A percentile compares a stretch with the other conserved stretches of the same genome.
Conservation (phyloP, 495 filamentous ascomycete genomes). For the Aspergillus conjunctus region DNA sequence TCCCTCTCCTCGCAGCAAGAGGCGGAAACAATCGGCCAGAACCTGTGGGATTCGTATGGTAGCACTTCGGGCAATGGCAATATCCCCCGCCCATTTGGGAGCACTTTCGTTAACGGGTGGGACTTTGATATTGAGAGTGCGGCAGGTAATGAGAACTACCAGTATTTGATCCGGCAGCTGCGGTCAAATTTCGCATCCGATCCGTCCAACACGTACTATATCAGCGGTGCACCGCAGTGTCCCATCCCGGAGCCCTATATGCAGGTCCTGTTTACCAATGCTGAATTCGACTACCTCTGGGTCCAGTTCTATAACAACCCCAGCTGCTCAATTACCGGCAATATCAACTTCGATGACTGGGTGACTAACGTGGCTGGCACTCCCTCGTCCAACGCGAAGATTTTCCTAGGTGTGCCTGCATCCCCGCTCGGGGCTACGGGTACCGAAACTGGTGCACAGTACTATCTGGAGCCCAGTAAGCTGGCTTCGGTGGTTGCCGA, state of each 20-base stretch:
- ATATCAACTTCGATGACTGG: constrained; percentile 5
- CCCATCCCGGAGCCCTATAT: not conserved
- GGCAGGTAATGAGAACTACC: not conserved
- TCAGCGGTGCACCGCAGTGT: not conserved
- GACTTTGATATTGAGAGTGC: not conserved
- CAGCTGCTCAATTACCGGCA: not conserved
- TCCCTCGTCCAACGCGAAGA: not conserved
- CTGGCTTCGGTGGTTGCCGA: not conserved
- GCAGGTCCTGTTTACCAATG: not conserved
- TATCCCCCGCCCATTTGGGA: not conserved
- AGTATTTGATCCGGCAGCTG: not conserved
- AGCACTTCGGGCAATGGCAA: not conserved
- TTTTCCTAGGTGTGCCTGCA: not conserved
- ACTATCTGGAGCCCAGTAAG: not conserved
- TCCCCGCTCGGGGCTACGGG: not conserved
- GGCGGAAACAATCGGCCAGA: not conserved
- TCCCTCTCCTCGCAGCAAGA: not conserved
- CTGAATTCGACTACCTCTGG: constrained; percentile 1
- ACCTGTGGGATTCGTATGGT: constrained; percentile 1
- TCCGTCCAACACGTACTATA: not conserved
- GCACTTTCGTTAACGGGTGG: not conserved
- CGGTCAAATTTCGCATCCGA: not conserved
- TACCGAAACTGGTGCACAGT: not conserved
- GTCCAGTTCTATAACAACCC: constrained; percentile 4
- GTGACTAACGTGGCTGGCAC: not conserved